Base-by-base conservation (phyloP, 345 rosid genomes). In the Nephelium lappaceum region DNA sequence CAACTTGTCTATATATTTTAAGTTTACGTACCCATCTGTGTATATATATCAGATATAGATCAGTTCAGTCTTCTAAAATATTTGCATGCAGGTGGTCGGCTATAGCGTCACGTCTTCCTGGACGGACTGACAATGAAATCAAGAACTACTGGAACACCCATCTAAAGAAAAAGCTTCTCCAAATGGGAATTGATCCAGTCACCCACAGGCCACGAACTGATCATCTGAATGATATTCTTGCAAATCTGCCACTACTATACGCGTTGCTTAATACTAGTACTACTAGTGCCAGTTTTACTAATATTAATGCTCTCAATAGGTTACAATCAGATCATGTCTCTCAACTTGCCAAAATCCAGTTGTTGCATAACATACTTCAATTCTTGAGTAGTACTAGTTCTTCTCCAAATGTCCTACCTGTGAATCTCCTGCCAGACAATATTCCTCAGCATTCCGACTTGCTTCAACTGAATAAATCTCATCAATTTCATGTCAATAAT, bases 111-210 rank as follows among this genome's bases (percentile, higher is more conserved):
- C 87, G 86, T 78, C 90, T 93, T 51, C 93, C 95, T 0, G 95
- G 97, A 15, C 82, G 95, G 62, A 92, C 97, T 0, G 95, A 92
- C 55, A 92, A 92, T 18, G 95, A 91, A 79, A 91, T 92, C 75
- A 92, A 93, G 83, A 93, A 93, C 75, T 87, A 88, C 60, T 93
- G 97, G 97, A 93, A 93, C 73, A 93, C 97, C 3, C 95, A 93
- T 82, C 80, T 93, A 51, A 93, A 86, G 91, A 93, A 91, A 73
- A 93, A 91, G 88, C 91, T 93, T 84, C 83, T 93, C 18, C 90
- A 85, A 62, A 91, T 90, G 95, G 97, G 95, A 14, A 85, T 93
- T 7, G 97, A 93, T 60, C 97, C 97, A 2, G 88, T 93, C 70
- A 90, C 97, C 39, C 97, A 93, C 84, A 82, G 84, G 69, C 93